Evolutionary conservation across 1,284 basidiomycete species (phyloP).

Genomic region (Hemileia vastatrix): DNA sequence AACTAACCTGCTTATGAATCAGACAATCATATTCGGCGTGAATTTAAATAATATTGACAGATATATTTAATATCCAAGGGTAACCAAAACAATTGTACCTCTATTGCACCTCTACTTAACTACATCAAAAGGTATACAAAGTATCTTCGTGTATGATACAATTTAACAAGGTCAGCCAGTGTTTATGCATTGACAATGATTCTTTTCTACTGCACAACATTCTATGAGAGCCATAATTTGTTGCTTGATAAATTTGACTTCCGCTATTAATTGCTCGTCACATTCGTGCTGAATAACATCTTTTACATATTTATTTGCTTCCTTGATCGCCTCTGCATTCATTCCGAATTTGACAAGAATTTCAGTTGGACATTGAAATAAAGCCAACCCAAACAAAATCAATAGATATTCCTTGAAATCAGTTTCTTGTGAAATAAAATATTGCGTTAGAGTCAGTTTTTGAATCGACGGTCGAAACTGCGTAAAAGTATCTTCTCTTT

Average conservation of each 20-base stretch:
- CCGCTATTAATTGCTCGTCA: background rate
- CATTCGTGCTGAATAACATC: background rate
- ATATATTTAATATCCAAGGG: no score
- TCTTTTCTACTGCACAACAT: constrained; percentile 9
- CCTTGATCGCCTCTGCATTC: no score
- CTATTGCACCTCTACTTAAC: no score
- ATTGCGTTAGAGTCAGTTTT: background rate
- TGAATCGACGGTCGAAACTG: background rate
- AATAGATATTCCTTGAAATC: constrained; percentile 2
- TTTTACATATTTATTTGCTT: background rate
- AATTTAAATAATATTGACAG: no score
- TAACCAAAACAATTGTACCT: no score
- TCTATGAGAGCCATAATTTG: constrained; percentile 12
- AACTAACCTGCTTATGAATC: no score
- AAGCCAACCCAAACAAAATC: background rate
- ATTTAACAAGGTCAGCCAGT: no score
- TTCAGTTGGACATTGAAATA: background rate
- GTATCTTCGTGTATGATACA: no score
- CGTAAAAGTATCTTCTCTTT: background rate
- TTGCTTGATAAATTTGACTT: constrained; percentile 1
- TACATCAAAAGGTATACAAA: no score
- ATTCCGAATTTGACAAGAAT: background rate
- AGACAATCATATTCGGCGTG: no score
- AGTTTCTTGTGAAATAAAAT: background rate
- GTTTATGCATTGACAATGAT: background rate